Conservation (phyloP, 805 yeast species). For the Wickerhamia fluorescens region DNA sequence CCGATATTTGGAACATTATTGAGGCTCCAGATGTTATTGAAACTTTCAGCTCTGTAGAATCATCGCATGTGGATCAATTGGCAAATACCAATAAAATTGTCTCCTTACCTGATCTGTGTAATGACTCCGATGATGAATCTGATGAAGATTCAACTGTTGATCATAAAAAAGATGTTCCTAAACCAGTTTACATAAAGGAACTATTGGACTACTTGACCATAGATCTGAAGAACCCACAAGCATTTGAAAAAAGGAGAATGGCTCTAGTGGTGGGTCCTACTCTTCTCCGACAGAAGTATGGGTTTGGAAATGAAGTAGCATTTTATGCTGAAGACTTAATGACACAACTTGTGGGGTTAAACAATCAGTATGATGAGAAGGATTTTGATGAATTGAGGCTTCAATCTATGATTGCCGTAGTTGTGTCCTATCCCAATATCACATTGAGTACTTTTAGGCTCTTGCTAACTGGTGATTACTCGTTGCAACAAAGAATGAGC, state of each 20-base stretch:
- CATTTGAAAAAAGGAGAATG: conserved; percentile 40
- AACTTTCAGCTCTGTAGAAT: neutral
- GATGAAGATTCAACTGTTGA: conserved; percentile 46
- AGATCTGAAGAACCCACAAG: conserved; percentile 38
- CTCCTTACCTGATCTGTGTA: neutral
- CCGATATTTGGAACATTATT: neutral
- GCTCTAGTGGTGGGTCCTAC: conserved; percentile 50
- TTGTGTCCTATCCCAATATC: conserved; percentile 40
- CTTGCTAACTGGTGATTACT: conserved; percentile 66
- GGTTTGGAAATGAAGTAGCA: conserved; percentile 52
- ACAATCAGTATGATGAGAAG: conserved; percentile 48
- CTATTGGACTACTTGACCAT: conserved; percentile 49
- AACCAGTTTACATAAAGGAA: conserved; percentile 70
- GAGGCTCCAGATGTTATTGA: neutral
- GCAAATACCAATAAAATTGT: neutral
- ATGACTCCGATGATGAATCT: conserved; percentile 43
- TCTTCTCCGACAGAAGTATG: conserved; percentile 58
- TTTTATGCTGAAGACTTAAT: conserved; percentile 52
- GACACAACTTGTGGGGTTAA: conserved; percentile 43
- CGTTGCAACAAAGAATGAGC: conserved; percentile 69
- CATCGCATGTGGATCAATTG: neutral
- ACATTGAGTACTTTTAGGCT: conserved; percentile 42
- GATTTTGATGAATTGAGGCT: conserved; percentile 61
- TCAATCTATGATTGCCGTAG: conserved; percentile 57
- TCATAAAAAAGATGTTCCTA: conserved; percentile 25